These are phyloP conservation scores for Rhizoctonia solani DNA, from an alignment of 1,284 basidiomycete species.

Conservation along the genomic window DNA sequence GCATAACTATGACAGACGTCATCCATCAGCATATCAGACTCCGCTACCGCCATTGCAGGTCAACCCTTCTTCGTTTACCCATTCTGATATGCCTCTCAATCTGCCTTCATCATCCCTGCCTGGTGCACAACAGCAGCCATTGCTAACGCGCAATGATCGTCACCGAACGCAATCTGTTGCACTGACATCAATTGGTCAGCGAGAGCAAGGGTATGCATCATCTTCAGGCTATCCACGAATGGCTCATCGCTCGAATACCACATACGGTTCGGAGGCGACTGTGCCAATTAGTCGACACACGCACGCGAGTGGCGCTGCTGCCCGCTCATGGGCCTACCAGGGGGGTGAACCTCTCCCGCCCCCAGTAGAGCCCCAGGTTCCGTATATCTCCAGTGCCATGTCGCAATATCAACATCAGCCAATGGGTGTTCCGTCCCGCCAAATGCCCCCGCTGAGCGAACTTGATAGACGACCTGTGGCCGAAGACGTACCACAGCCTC, in stretches of 20 bases:
- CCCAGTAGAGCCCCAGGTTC: slow-evolving; percentile 3
- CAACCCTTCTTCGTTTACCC: slow-evolving; percentile 14
- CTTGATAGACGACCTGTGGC: neutral
- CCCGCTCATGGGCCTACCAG: neutral
- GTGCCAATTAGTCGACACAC: slow-evolving; percentile 8
- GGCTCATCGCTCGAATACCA: neutral
- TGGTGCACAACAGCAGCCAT: neutral
- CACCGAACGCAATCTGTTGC: slow-evolving; percentile 21
- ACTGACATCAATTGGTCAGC: slow-evolving; percentile 20
- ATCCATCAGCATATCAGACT: neutral
- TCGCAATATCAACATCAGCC: neutral
- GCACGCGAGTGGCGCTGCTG: no score
- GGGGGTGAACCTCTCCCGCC: neutral
- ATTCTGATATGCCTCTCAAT: slow-evolving; percentile 6
- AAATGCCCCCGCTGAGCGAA: slow-evolving; percentile 13
- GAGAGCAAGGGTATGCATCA: neutral
- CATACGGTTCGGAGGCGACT: neutral
- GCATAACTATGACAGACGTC: slow-evolving; percentile 3
- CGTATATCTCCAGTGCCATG: slow-evolving; percentile 30
- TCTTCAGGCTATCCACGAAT: neutral
- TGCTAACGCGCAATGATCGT: neutral
- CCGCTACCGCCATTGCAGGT: slow-evolving; percentile 14
- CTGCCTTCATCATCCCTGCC: slow-evolving; percentile 20
- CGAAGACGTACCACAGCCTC: slow-evolving; percentile 13
- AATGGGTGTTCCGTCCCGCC: slow-evolving; percentile 1